phyloP scores from a whole-genome alignment of 2,329 filamentous ascomycete genomes.

The Magnaporthales sp. region DNA sequence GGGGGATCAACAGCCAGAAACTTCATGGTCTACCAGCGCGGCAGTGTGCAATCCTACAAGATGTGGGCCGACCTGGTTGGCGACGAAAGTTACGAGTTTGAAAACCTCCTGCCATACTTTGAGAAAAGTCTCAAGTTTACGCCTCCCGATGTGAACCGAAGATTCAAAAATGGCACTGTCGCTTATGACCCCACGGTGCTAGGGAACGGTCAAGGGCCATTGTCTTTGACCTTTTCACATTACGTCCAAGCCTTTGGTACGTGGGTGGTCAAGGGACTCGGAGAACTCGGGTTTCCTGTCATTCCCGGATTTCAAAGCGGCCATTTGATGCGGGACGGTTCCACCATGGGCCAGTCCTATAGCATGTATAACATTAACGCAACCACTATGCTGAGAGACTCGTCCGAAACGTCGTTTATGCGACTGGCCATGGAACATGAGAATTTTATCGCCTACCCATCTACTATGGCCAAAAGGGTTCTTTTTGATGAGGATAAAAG shows the following conservation, averaged over 20 bases:
- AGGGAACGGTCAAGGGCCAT: conserved; percentile 13
- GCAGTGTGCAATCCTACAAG: conserved; percentile 14
- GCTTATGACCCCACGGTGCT: conserved; percentile 19
- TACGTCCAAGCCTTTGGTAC: conserved; percentile 14
- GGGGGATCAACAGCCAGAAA: conserved; percentile 21
- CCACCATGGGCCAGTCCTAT: conserved; percentile 24
- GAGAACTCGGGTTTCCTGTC: conserved; percentile 27
- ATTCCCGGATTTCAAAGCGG: conserved; percentile 26
- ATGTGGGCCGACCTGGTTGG: conserved; percentile 23
- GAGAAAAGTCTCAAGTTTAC: conserved; percentile 16
- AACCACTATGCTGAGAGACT: conserved; percentile 19
- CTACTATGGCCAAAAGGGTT: conserved; percentile 24
- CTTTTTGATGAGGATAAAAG: conserved; percentile 4
- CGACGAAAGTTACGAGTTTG: conserved; percentile 19
- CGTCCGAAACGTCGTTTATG: conserved; percentile 28
- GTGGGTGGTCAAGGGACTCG: conserved; percentile 21
- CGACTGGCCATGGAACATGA: conserved; percentile 15
- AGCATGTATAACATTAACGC: not conserved
- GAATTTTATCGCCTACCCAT: conserved; percentile 28
- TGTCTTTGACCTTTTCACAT: conserved; percentile 18
- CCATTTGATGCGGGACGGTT: conserved; percentile 16
- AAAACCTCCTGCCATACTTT: conserved; percentile 22
- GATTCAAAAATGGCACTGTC: conserved; percentile 14
- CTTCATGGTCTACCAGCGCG: conserved; percentile 19
- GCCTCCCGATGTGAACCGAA: not conserved